Percentiles rank a stretch among this genome's conserved stretches.
Evolutionary conservation across 2,329 filamentous ascomycete species (phyloP).

Genomic region (Penicillium vulpinum): DNA sequence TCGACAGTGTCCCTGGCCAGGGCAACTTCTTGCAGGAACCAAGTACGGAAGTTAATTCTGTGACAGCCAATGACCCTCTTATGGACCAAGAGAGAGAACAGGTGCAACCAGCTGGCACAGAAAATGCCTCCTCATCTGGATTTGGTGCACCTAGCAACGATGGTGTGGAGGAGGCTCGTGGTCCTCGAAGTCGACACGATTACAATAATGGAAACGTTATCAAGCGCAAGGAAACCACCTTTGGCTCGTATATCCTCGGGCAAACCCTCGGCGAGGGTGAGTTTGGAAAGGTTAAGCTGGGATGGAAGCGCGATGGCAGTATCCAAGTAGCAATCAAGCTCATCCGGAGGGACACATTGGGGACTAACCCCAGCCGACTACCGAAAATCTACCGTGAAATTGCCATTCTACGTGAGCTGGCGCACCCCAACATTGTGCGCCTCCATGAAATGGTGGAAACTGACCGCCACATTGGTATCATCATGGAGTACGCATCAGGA

Average conservation of each 20-base stretch:
- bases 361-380: slow-evolving; percentile 81
- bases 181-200: slow-evolving; percentile 55
- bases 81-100: slow-evolving; percentile 71
- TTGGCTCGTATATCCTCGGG: slow-evolving; percentile 92
- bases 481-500: slow-evolving; percentile 95
- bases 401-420: slow-evolving; percentile 79
- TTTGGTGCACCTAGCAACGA: slow-evolving; percentile 43
- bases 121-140: slow-evolving; percentile 28
- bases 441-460: slow-evolving; percentile 99
- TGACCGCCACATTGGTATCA: slow-evolving; percentile 94
- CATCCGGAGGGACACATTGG: slow-evolving; percentile 87
- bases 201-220: slow-evolving; percentile 54
- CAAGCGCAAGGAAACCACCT: slow-evolving; percentile 81
- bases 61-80: slow-evolving; percentile 73
- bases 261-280: slow-evolving; percentile 97
- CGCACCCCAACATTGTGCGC: slow-evolving; percentile 95
- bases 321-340: slow-evolving; percentile 97
- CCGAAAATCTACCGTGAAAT: slow-evolving; percentile 98
- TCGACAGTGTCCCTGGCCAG: slow-evolving; percentile 58
- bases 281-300: slow-evolving; percentile 97
- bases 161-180: slow-evolving; percentile 45
- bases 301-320: slow-evolving; percentile 94
- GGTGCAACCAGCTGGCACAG: slow-evolving; percentile 64
- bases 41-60: slow-evolving; percentile 74
- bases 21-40: slow-evolving; percentile 69